Conservation (phyloP, 2,329 filamentous ascomycete genomes). For the Colletotrichum sp. region DNA sequence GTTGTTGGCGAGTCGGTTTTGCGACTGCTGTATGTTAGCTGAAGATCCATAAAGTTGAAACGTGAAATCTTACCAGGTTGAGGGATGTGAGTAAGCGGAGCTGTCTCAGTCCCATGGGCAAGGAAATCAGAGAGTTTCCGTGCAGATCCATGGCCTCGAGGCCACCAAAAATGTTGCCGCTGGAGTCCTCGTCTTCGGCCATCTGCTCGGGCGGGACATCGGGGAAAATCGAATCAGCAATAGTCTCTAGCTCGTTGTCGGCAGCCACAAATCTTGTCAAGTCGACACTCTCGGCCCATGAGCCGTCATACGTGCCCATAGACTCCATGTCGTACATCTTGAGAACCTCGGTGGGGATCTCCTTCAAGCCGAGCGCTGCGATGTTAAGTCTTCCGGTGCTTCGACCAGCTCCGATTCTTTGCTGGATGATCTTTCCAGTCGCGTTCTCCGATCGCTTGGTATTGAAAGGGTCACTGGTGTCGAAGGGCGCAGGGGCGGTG, state of each 20-base stretch:
- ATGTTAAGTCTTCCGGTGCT: slow-evolving; percentile 87
- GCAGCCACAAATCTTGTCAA: slow-evolving; percentile 83
- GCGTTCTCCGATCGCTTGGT: slow-evolving; percentile 62
- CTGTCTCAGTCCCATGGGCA: slow-evolving; percentile 79
- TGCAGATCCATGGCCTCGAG: slow-evolving; percentile 85
- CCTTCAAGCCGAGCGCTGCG: slow-evolving; percentile 78
- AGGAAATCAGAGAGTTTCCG: slow-evolving; percentile 74
- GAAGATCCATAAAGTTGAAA: neutral
- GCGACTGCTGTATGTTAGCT: slow-evolving; percentile 58
- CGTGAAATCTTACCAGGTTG: slow-evolving; percentile 68
- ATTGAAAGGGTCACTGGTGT: slow-evolving; percentile 70
- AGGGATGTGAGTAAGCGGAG: slow-evolving; percentile 78
- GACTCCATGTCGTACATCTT: slow-evolving; percentile 87
- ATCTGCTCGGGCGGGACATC: slow-evolving; percentile 65
- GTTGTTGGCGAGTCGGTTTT: slow-evolving; percentile 79
- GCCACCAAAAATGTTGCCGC: slow-evolving; percentile 80
- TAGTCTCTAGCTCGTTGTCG: slow-evolving; percentile 82
- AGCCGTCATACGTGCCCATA: slow-evolving; percentile 64
- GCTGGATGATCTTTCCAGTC: slow-evolving; percentile 71
- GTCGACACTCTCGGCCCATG: slow-evolving; percentile 93
- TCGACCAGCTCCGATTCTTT: slow-evolving; percentile 75
- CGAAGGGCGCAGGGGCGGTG: slow-evolving; percentile 1
- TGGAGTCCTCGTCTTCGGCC: slow-evolving; percentile 68
- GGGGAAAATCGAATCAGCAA: slow-evolving; percentile 80
- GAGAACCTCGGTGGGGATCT: slow-evolving; percentile 83